These are phyloP conservation scores for Stemphylium beticola DNA, from an alignment of 2,329 filamentous ascomycete species.

Conservation along the genomic window DNA sequence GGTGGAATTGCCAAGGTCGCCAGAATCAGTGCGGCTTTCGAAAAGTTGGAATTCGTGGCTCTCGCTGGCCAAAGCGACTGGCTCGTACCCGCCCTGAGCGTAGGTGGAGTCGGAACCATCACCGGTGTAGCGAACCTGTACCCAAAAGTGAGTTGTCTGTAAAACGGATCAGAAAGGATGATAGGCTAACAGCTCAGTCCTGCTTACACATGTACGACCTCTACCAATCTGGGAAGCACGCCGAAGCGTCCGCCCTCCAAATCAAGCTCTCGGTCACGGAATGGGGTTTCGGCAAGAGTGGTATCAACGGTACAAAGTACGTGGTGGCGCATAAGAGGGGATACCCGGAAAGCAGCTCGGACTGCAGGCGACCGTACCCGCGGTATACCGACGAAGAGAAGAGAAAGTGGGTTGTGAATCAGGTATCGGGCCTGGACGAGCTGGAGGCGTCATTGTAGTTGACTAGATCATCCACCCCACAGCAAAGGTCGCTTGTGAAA, in stretches of 20 bases:
- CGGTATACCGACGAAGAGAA: conserved; percentile 55
- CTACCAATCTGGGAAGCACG: conserved; percentile 54
- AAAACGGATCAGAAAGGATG: not conserved
- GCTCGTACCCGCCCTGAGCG: conserved; percentile 62
- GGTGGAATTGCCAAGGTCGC: conserved; percentile 52
- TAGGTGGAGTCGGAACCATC: conserved; percentile 66
- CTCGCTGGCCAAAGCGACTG: conserved; percentile 54
- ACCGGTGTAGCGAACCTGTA: conserved; percentile 69
- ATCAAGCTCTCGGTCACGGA: conserved; percentile 60
- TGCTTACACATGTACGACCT: conserved; percentile 58
- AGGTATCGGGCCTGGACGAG: conserved; percentile 41
- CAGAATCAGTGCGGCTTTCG: conserved; percentile 47
- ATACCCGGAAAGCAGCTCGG: conserved; percentile 59
- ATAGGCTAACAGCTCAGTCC: conserved; percentile 25
- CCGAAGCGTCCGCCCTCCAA: conserved; percentile 59
- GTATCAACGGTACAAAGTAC: conserved; percentile 68
- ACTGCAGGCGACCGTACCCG: conserved; percentile 63
- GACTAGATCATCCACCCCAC: not conserved
- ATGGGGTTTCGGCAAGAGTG: conserved; percentile 63
- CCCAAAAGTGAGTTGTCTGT: conserved; percentile 51
- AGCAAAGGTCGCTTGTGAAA: too few relatives aligned
- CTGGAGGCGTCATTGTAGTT: conserved; percentile 35
- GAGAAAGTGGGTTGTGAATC: conserved; percentile 53
- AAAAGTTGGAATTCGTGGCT: conserved; percentile 47
- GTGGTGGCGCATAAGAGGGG: conserved; percentile 61